phyloP scores from a whole-genome alignment of 768 basidiomycete species.

The Lanmaoa rubissima region DNA sequence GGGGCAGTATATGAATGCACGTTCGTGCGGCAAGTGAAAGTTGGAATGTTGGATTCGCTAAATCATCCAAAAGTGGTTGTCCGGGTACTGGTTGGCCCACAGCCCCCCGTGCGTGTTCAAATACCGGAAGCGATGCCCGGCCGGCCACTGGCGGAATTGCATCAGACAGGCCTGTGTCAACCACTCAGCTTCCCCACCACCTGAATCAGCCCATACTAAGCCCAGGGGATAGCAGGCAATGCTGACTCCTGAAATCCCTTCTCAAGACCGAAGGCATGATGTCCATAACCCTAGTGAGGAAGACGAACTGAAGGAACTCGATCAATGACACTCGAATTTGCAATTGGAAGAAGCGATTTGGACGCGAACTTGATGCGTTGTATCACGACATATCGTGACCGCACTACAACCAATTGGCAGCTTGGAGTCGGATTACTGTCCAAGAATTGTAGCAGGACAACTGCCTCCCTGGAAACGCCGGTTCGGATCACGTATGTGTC shows the following conservation, averaged over 20 bases:
- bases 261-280: no score
- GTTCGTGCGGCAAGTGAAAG: conserved; percentile 16
- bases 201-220: not conserved
- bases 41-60: conserved; percentile 7
- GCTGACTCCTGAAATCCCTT: not conserved
- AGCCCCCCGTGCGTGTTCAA: not conserved
- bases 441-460: no score
- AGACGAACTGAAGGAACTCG: no score
- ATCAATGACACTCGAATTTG: no score
- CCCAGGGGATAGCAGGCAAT: no score
- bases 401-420: no score
- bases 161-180: not conserved
- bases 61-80: conserved; percentile 8
- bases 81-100: not conserved
- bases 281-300: not conserved
- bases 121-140: not conserved
- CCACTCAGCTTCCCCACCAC: not conserved
- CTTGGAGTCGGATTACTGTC: no score
- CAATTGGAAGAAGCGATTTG: no score
- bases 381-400: no score
- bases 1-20: conserved; percentile 21
- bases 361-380: no score
- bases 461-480: no score
- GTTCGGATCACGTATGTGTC: no score
- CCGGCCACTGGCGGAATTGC: conserved; percentile 1